Evolutionary conservation across 2,329 filamentous ascomycete genomes (phyloP), one percentile per base, ranked within the genome.

Genomic region (Trichoderma sp.): DNA sequence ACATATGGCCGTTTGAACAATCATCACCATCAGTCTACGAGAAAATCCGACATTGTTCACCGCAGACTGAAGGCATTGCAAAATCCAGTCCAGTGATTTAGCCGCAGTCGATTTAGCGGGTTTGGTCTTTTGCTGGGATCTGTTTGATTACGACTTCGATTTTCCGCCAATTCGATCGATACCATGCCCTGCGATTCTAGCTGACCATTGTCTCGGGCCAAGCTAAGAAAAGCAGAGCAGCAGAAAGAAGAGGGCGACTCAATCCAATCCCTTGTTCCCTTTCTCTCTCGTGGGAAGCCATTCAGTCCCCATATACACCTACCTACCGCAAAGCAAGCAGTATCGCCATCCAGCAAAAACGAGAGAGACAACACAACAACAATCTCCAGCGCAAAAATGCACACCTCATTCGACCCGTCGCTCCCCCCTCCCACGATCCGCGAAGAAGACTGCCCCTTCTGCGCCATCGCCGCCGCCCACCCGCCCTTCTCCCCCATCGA

Each of bases 401-500:
- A 65, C 30, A 23, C 63, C 73, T 77, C 78, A 74, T 84, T 84
- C 75, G 82, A 84, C 73, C 79, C 81, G 23, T 79, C 79, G 2
- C 50, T 74, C 1, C 68, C 79, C 30, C 77, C 80, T 20, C 73
- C 80, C 20, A 71, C 71, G 30, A 43, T 53, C n/a, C 72, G 78
- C 62, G 75, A 76, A 47, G 77, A 79, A 28, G 76, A 79, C 50
- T 92, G 90, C 74, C 88, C 90, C 9, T 92, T 92, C 79, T 92
- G 90, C 84, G 81, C 79, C 73, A 92, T 92, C 76, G 82, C 86
- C 28, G 73, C 79, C 32, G 76, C 82, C 70, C 90, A 87, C 77
- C 73, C 81, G 1, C 82, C 88, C 3, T 87, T 84, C 79, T 76
- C 84, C 68, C 84, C 85, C 3, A 65, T 78, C 32, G 50, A 75